Evolutionary conservation across 2,329 filamentous ascomycete genomes (phyloP).

Genomic region (Zasmidium citrigriseum): DNA sequence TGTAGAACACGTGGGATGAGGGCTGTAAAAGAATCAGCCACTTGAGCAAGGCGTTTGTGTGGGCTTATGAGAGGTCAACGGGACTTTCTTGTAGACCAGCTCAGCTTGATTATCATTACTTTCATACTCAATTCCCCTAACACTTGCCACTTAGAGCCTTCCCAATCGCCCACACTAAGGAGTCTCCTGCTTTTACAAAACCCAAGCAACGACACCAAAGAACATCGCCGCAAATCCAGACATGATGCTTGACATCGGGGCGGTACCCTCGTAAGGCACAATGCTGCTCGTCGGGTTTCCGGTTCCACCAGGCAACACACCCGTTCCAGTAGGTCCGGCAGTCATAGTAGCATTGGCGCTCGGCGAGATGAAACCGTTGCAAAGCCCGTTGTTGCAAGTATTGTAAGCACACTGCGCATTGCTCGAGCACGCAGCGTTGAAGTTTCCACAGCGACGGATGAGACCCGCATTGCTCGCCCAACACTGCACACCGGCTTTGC

Average conservation of each 20-base stretch:
- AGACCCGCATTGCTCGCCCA: slow-evolving; percentile 17
- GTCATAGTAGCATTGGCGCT: slow-evolving; percentile 6
- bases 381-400: slow-evolving; percentile 28
- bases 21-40: too few species aligned
- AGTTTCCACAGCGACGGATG: slow-evolving; percentile 26
- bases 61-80: too few species aligned
- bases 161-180: too few species aligned
- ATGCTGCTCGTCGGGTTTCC: neutral
- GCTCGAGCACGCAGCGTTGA: slow-evolving; percentile 24
- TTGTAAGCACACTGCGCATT: slow-evolving; percentile 29
- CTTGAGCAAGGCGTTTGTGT: too few species aligned
- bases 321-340: neutral
- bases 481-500: slow-evolving; percentile 22
- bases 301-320: neutral
- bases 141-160: too few species aligned
- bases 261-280: slow-evolving; percentile 2
- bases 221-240: slow-evolving; percentile 6
- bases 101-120: too few species aligned
- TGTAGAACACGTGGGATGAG: too few species aligned
- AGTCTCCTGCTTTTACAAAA: slow-evolving; percentile 1
- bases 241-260: neutral
- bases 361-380: slow-evolving; percentile 23
- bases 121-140: too few species aligned
- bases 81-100: too few species aligned
- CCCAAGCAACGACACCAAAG: slow-evolving; percentile 4